Percentiles rank a stretch among this genome's conserved stretches.
These are phyloP conservation scores for Leishmania turanica DNA, from an alignment of 208 protist species.

Conservation along the genomic window DNA sequence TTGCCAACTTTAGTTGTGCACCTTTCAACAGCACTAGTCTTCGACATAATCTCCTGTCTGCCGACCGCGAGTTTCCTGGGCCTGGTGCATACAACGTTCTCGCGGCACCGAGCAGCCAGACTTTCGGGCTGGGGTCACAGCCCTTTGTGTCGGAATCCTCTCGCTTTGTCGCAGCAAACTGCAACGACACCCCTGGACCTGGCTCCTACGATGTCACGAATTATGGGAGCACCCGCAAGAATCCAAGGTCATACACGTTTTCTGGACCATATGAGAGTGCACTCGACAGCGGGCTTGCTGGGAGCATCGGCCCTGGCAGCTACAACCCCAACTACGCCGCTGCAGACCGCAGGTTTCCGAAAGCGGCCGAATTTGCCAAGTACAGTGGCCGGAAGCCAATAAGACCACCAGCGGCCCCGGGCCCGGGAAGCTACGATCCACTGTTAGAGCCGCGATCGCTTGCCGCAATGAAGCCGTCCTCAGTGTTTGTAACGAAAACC, in stretches of 20 bases:
- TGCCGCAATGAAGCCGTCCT: conserved; percentile 72
- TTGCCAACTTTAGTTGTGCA: conserved; percentile 46
- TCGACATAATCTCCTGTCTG: conserved; percentile 36
- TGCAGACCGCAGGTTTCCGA: conserved; percentile 41
- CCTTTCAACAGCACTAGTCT: conserved; percentile 77
- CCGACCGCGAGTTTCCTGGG: conserved; percentile 52
- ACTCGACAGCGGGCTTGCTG: not conserved
- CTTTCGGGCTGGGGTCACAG: conserved; percentile 40
- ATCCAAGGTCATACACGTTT: conserved; percentile 37
- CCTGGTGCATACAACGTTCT: conserved; percentile 60
- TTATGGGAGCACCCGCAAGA: conserved; percentile 34
- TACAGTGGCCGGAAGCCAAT: conserved; percentile 52
- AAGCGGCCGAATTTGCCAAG: conserved; percentile 53
- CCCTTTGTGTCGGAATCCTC: conserved; percentile 70
- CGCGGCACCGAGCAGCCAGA: not conserved
- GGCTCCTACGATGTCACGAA: conserved; percentile 56
- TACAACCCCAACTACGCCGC: conserved; percentile 62
- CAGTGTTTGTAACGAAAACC: conserved; percentile 81
- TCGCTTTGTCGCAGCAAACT: conserved; percentile 45
- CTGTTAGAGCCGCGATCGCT: conserved; percentile 15
- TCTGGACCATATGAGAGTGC: conserved; percentile 12
- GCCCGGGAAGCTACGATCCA: conserved; percentile 76
- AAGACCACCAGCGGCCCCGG: conserved; percentile 41
- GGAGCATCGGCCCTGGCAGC: conserved; percentile 42
- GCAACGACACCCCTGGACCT: conserved; percentile 58